These are phyloP conservation scores for Cynara cardunculus DNA, from an alignment of 129 eudicot genomes.

Conservation along the genomic window DNA sequence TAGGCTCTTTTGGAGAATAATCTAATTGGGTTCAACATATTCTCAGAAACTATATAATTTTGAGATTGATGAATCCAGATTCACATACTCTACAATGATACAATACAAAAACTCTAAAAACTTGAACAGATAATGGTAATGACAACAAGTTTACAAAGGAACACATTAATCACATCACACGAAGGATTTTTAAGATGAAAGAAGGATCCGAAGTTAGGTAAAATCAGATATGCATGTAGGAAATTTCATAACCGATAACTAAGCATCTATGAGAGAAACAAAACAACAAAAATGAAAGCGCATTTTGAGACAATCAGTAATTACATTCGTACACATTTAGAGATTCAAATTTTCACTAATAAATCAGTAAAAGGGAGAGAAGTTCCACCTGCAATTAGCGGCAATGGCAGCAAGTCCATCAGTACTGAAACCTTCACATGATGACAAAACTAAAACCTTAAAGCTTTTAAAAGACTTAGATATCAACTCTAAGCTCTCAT, in stretches of 20 bases:
- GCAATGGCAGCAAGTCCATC: slow-evolving; percentile 82
- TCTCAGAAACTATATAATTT: neutral
- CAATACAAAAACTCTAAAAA: no score
- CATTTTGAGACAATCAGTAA: neutral
- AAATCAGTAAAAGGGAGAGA: neutral
- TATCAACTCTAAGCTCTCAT: slow-evolving; percentile 70
- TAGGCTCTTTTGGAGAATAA: no score
- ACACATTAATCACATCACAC: neutral
- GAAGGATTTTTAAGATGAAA: neutral
- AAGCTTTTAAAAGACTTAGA: slow-evolving; percentile 48
- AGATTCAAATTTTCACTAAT: neutral
- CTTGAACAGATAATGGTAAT: no score
- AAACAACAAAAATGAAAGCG: neutral
- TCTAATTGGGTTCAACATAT: no score
- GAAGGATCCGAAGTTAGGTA: neutral
- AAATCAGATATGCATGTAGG: neutral
- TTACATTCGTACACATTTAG: neutral
- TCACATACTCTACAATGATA: neutral
- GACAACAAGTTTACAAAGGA: neutral
- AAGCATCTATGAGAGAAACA: no score
- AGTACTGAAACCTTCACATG: slow-evolving; percentile 79
- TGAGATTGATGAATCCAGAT: neutral
- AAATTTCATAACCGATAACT: neutral
- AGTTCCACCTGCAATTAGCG: slow-evolving; percentile 71
- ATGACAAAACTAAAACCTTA: slow-evolving; percentile 55